A percentile compares a stretch with the other conserved stretches of the same genome.
These are phyloP conservation scores for Athelia sp. DNA, from an alignment of 1,284 basidiomycete species.

Conservation along the genomic window DNA sequence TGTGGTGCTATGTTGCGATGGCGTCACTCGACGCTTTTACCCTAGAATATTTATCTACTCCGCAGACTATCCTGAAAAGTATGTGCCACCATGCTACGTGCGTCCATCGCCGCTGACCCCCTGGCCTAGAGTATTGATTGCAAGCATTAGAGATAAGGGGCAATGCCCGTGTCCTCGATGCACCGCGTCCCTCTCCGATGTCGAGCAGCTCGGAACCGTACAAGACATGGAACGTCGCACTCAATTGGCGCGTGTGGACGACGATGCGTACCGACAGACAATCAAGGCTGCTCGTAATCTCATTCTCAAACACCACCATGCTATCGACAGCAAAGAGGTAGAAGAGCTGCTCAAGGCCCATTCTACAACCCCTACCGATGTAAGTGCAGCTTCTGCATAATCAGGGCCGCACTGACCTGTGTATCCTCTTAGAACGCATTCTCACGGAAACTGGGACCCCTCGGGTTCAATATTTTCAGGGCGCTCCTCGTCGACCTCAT, in stretches of 20 bases:
- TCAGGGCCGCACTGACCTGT: not conserved
- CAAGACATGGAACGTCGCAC: not conserved
- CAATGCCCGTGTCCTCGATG: constrained; percentile 15
- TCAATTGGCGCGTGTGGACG: not conserved
- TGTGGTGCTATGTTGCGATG: constrained; percentile 20
- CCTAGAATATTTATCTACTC: constrained; percentile 27
- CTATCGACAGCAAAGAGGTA: not conserved
- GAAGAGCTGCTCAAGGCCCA: not conserved
- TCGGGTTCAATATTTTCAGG: constrained; percentile 10
- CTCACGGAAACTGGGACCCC: not conserved
- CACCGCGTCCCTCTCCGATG: constrained; percentile 6
- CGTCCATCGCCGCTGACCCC: not conserved
- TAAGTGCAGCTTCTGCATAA: not conserved
- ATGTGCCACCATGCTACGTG: constrained; percentile 1
- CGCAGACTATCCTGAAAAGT: constrained; percentile 30
- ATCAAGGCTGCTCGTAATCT: not conserved
- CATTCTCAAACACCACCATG: not conserved
- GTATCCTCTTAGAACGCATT: not conserved
- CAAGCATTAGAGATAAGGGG: constrained; percentile 10
- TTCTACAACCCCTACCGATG: not conserved
- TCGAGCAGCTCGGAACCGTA: constrained; percentile 4
- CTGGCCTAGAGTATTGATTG: constrained; percentile 7
- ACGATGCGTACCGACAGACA: not conserved
- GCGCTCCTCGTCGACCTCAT: constrained; percentile 17
- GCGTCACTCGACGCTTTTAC: constrained; percentile 17